A percentile compares a stretch with the other conserved stretches of the same genome.
These are phyloP conservation scores for Coemansia sp. DNA, from an alignment of 192 early-diverging fungal genomes.

Conservation along the genomic window DNA sequence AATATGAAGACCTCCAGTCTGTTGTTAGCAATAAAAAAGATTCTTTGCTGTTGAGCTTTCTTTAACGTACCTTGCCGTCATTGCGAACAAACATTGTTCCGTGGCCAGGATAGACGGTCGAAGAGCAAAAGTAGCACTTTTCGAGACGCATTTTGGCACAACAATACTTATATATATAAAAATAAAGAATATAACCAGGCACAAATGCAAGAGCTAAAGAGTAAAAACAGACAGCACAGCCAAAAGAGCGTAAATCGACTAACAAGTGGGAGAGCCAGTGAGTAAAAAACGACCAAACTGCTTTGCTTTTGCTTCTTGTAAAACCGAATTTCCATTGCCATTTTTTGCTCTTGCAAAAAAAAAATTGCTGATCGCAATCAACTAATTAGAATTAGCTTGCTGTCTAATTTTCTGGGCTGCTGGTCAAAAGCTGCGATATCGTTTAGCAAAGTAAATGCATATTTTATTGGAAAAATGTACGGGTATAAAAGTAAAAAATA, in stretches of 20 bases:
- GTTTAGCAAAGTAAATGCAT: too few species aligned
- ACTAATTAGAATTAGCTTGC: not conserved
- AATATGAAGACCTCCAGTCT: not conserved
- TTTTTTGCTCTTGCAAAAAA: not conserved
- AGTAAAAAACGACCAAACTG: not conserved
- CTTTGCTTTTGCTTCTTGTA: not conserved
- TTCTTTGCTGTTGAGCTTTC: not conserved
- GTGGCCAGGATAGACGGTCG: constrained; percentile 95
- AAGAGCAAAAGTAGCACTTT: constrained; percentile 99
- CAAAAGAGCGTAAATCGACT: not conserved
- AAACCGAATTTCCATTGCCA: too few species aligned
- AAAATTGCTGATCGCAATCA: not conserved
- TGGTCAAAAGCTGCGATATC: too few species aligned
- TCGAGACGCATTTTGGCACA: constrained; percentile 79
- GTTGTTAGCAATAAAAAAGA: not conserved
- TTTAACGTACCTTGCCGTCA: constrained; percentile 80
- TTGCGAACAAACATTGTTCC: constrained; percentile 99
- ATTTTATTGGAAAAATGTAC: not conserved
- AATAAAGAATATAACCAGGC: not conserved
- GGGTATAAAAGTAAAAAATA: not conserved
- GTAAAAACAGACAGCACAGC: not conserved
- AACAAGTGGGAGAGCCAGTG: not conserved
- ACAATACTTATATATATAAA: not conserved
- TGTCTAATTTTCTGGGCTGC: too few species aligned
- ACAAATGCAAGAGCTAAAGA: not conserved